Percentiles rank a stretch among this genome's conserved stretches.
Evolutionary conservation across 148 eudicot genomes (phyloP).

Genomic region (Selenicereus undatus): DNA sequence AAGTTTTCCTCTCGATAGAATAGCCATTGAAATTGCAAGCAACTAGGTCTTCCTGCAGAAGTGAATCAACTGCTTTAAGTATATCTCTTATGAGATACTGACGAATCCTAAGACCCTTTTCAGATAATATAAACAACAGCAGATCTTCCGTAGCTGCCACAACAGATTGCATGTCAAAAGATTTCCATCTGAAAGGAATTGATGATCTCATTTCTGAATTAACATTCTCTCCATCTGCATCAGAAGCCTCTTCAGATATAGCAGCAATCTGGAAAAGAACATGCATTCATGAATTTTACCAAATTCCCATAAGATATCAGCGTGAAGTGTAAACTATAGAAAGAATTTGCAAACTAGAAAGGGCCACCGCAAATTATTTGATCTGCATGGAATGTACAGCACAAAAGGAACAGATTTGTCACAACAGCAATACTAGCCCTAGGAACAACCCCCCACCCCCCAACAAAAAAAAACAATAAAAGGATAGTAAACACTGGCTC

Average conservation of each 20-base stretch:
- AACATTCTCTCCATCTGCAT: constrained; percentile 37
- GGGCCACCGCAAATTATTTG: neutral
- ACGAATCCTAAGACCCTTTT: constrained; percentile 82
- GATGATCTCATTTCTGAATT: constrained; percentile 36
- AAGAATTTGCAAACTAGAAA: neutral
- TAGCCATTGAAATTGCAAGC: constrained; percentile 32
- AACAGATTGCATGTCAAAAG: constrained; percentile 75
- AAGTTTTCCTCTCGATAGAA: constrained; percentile 21
- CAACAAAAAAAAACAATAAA: too few relatives aligned
- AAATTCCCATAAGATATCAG: neutral
- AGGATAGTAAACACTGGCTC: neutral
- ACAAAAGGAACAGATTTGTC: neutral
- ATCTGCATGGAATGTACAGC: neutral
- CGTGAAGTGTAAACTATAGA: neutral
- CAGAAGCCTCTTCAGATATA: constrained; percentile 74
- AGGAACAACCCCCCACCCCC: neutral
- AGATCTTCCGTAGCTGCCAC: constrained; percentile 95
- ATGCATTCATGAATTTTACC: constrained; percentile 8
- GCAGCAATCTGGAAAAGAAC: constrained; percentile 66
- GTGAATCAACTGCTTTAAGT: constrained; percentile 65
- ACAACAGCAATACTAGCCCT: neutral
- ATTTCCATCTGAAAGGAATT: constrained; percentile 64
- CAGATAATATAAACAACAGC: constrained; percentile 66
- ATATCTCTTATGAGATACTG: constrained; percentile 70
- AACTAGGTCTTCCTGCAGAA: constrained; percentile 55